These are phyloP conservation scores for Metschnikowia gelsemii DNA, from an alignment of 805 yeast species.

Conservation along the genomic window DNA sequence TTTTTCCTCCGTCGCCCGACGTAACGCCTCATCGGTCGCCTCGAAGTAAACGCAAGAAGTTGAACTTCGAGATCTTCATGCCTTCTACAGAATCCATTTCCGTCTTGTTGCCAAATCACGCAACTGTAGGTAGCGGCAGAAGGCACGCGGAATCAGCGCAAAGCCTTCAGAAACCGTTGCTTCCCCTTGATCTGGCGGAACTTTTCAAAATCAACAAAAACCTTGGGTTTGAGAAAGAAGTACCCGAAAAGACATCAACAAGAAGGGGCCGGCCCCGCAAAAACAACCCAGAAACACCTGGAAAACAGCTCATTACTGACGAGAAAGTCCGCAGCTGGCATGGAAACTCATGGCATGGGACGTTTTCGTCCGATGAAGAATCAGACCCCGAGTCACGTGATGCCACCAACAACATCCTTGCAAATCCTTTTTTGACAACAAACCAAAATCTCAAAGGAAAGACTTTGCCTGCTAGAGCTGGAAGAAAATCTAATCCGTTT, in stretches of 20 bases:
- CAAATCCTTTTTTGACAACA: conserved; percentile 6
- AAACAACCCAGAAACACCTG: conserved; percentile 30
- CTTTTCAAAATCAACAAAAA: conserved; percentile 23
- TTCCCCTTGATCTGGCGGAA: conserved; percentile 22
- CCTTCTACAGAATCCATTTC: conserved; percentile 21
- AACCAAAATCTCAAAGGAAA: neutral
- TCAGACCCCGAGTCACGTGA: conserved; percentile 7
- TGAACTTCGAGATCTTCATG: conserved; percentile 15
- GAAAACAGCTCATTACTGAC: conserved; percentile 33
- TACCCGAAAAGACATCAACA: conserved; percentile 11
- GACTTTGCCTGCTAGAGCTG: neutral
- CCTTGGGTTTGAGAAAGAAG: conserved; percentile 29
- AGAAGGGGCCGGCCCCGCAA: conserved; percentile 13
- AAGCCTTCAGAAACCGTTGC: conserved; percentile 11
- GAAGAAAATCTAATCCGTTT: conserved; percentile 5
- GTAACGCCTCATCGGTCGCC: conserved; percentile 36
- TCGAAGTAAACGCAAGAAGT: conserved; percentile 20
- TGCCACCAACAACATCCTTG: neutral
- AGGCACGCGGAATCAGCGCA: conserved; percentile 11
- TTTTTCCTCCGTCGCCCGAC: conserved; percentile 30
- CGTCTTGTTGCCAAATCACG: conserved; percentile 36
- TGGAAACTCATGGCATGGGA: conserved; percentile 31
- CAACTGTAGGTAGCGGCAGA: conserved; percentile 40
- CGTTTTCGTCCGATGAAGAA: conserved; percentile 31
- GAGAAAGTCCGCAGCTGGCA: conserved; percentile 39